Evolutionary conservation across 2,329 filamentous ascomycete genomes (phyloP).

Genomic region (Neonectria sp.): DNA sequence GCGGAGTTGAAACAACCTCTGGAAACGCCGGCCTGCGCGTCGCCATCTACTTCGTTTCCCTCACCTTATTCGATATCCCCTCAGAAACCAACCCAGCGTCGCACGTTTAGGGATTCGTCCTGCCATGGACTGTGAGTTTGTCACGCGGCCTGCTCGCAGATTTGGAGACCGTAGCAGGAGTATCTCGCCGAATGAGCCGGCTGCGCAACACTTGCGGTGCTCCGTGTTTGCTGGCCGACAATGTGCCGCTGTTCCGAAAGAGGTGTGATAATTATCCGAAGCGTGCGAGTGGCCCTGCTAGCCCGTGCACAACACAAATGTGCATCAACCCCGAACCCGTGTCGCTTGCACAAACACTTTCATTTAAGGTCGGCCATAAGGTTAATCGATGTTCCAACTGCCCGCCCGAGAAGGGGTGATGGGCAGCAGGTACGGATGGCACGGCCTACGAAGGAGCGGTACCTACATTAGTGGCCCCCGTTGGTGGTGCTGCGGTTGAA

Average conservation of each 20-base stretch:
- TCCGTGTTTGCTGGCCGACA: not conserved
- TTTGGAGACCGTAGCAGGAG: not conserved
- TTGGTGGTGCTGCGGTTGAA: constrained; percentile 22
- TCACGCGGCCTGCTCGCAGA: not conserved
- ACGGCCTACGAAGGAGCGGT: constrained; percentile 21
- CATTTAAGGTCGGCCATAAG: constrained; percentile 13
- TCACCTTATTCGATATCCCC: constrained; percentile 1
- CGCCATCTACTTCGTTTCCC: not conserved
- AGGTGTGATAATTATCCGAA: constrained; percentile 2
- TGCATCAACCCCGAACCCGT: not conserved
- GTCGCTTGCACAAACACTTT: constrained; percentile 6
- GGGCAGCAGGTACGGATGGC: constrained; percentile 24
- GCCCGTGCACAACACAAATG: constrained; percentile 9
- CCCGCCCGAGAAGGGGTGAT: not conserved
- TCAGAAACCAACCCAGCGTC: constrained; percentile 8
- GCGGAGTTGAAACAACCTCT: constrained; percentile 38
- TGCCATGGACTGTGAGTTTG: not conserved
- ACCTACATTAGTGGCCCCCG: constrained; percentile 42
- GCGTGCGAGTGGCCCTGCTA: constrained; percentile 2
- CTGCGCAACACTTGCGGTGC: not conserved
- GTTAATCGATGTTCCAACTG: constrained; percentile 4
- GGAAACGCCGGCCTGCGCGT: constrained; percentile 27
- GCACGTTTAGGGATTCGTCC: constrained; percentile 1
- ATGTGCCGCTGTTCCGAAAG: constrained; percentile 30
- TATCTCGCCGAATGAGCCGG: constrained; percentile 1